phyloP scores from a whole-genome alignment of 768 basidiomycete species.

The Suillus weaverae region DNA sequence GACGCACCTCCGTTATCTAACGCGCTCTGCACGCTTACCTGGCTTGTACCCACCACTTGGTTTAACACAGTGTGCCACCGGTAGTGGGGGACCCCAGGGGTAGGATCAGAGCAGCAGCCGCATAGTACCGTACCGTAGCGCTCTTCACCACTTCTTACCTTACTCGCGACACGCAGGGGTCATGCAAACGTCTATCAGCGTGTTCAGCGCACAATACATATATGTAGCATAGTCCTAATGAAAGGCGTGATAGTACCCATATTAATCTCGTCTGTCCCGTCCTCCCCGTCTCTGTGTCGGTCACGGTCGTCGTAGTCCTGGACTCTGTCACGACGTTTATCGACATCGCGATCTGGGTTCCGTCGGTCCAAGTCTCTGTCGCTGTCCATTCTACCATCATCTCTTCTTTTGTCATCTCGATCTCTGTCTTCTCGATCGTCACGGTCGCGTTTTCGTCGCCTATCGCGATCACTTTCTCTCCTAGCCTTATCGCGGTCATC shows the following conservation, averaged over 20 bases:
- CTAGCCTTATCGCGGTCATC: constrained; percentile 7
- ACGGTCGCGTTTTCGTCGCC: constrained; percentile 33
- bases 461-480: constrained; percentile 22
- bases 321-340: constrained; percentile 32
- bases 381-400: constrained; percentile 28
- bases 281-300: constrained; percentile 3
- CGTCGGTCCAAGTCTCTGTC: constrained; percentile 29
- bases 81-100: too few species aligned
- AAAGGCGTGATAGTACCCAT: background rate
- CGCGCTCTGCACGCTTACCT: too few species aligned
- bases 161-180: too few species aligned
- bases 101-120: too few species aligned
- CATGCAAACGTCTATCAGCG: too few species aligned
- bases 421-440: constrained; percentile 22
- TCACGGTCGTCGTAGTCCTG: constrained; percentile 24
- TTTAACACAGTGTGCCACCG: too few species aligned
- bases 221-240: too few species aligned
- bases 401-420: constrained; percentile 26
- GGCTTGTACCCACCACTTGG: too few species aligned
- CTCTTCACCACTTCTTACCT: too few species aligned
- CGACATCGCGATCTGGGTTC: constrained; percentile 25
- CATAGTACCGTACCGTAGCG: too few species aligned
- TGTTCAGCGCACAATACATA: too few species aligned
- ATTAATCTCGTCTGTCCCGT: constrained; percentile 1
- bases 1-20: too few species aligned